A percentile compares a stretch with the other conserved stretches of the same genome.
Conservation (phyloP, 768 basidiomycete genomes). For the Boletus insuetus region DNA sequence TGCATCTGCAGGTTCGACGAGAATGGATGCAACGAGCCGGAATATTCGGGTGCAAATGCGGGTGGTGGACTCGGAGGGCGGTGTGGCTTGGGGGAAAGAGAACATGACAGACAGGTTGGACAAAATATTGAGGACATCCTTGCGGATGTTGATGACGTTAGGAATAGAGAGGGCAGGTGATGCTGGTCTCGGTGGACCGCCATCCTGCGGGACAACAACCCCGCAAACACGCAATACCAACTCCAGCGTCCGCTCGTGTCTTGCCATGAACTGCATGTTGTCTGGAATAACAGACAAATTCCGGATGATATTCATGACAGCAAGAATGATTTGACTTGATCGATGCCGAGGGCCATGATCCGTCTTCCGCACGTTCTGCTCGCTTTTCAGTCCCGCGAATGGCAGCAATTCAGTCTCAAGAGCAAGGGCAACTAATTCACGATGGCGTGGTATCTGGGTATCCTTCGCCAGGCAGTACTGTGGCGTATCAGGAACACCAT, state of each 20-base stretch:
- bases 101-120: slow-evolving; percentile 56
- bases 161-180: slow-evolving; percentile 63
- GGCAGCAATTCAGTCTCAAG: slow-evolving; percentile 56
- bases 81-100: slow-evolving; percentile 41
- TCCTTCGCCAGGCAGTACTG: slow-evolving; percentile 29
- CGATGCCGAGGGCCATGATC: slow-evolving; percentile 60
- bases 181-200: slow-evolving; percentile 37
- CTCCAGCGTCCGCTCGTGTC: slow-evolving; percentile 60
- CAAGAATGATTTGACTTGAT: slow-evolving; percentile 58
- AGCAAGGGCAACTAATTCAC: slow-evolving; percentile 57
- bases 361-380: slow-evolving; percentile 49
- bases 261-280: slow-evolving; percentile 65
- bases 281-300: slow-evolving; percentile 78
- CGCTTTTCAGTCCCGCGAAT: slow-evolving; percentile 52
- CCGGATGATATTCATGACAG: slow-evolving; percentile 76
- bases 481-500: slow-evolving; percentile 36
- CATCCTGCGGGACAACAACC: slow-evolving; percentile 37
- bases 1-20: slow-evolving; percentile 67
- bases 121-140: slow-evolving; percentile 72
- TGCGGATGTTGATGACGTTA: slow-evolving; percentile 72
- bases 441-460: slow-evolving; percentile 55
- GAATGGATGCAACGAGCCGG: slow-evolving; percentile 68
- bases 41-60: slow-evolving; percentile 59
- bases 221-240: slow-evolving; percentile 68
- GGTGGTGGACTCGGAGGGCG: slow-evolving; percentile 40